Evolutionary conservation across 2,329 filamentous ascomycete genomes (phyloP).

Genomic region (Hysterium pulicare): DNA sequence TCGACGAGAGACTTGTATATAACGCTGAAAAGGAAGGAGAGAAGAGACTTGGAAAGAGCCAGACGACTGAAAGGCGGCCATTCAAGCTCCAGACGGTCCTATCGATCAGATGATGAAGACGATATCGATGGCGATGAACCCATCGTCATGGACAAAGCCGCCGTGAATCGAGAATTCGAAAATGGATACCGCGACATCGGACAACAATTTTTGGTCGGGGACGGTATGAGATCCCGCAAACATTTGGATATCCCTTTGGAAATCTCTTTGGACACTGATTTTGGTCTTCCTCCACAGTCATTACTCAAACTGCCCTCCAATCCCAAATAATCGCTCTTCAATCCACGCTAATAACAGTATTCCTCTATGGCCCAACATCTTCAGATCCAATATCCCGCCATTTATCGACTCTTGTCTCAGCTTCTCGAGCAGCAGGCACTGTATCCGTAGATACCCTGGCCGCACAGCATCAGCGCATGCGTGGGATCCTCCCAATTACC

Average conservation of each 20-base stretch:
- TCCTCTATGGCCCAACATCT: slow-evolving; percentile 35
- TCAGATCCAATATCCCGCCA: slow-evolving; percentile 30
- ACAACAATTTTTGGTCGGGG: slow-evolving; percentile 27
- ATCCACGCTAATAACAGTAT: slow-evolving; percentile 27
- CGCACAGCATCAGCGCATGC: slow-evolving; percentile 23
- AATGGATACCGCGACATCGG: slow-evolving; percentile 28
- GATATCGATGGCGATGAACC: slow-evolving; percentile 22
- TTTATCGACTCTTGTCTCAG: slow-evolving; percentile 25
- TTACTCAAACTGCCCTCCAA: slow-evolving; percentile 30
- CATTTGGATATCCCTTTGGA: background rate
- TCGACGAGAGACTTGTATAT: slow-evolving; percentile 31
- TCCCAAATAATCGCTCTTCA: slow-evolving; percentile 35
- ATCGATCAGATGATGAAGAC: slow-evolving; percentile 25
- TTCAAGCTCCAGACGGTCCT: slow-evolving; percentile 16
- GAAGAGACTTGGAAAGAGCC: slow-evolving; percentile 27
- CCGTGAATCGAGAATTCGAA: slow-evolving; percentile 28
- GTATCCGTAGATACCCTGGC: slow-evolving; percentile 26
- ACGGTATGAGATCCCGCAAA: slow-evolving; percentile 21
- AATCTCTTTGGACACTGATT: background rate
- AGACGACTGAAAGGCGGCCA: slow-evolving; percentile 29
- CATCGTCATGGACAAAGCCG: slow-evolving; percentile 30
- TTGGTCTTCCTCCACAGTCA: slow-evolving; percentile 18
- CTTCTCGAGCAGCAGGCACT: slow-evolving; percentile 27
- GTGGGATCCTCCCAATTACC: slow-evolving; percentile 13
- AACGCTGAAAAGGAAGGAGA: slow-evolving; percentile 29